phyloP scores from a whole-genome alignment of 192 early-diverging fungal species.

The Geranomyces variabilis region DNA sequence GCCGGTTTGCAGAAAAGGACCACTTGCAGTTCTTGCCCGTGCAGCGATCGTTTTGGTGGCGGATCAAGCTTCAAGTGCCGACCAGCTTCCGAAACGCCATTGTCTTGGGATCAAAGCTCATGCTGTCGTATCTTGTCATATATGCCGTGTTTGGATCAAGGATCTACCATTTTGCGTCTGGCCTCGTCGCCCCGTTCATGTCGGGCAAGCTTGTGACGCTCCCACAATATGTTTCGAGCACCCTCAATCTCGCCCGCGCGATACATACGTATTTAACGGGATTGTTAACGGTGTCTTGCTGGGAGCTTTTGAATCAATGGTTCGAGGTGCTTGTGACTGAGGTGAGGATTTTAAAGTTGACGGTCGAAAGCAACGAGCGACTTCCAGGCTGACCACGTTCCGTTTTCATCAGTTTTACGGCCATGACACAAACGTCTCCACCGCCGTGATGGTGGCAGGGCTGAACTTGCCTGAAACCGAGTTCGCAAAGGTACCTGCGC shows the following conservation, averaged over 20 bases:
- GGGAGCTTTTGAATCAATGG: slow-evolving; percentile 21
- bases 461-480: neutral
- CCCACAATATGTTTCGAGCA: neutral
- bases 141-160: slow-evolving; percentile 3
- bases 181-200: neutral
- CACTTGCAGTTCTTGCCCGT: slow-evolving; percentile 25
- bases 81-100: slow-evolving; percentile 9
- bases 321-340: slow-evolving; percentile 29
- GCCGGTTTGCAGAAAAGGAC: slow-evolving; percentile 24
- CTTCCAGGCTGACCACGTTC: neutral
- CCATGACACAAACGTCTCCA: neutral
- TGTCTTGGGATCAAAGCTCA: neutral
- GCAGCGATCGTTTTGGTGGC: slow-evolving; percentile 11
- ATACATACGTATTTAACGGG: slow-evolving; percentile 14
- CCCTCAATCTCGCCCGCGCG: neutral
- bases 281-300: neutral
- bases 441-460: neutral
- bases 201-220: neutral
- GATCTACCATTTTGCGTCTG: slow-evolving; percentile 4
- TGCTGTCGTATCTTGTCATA: neutral
- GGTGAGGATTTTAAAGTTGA: slow-evolving; percentile 12
- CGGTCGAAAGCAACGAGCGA: neutral
- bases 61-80: slow-evolving; percentile 12
- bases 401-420: neutral
- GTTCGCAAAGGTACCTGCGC: neutral